Conservation (phyloP, 305 asterid species). For the Lippia alba region DNA sequence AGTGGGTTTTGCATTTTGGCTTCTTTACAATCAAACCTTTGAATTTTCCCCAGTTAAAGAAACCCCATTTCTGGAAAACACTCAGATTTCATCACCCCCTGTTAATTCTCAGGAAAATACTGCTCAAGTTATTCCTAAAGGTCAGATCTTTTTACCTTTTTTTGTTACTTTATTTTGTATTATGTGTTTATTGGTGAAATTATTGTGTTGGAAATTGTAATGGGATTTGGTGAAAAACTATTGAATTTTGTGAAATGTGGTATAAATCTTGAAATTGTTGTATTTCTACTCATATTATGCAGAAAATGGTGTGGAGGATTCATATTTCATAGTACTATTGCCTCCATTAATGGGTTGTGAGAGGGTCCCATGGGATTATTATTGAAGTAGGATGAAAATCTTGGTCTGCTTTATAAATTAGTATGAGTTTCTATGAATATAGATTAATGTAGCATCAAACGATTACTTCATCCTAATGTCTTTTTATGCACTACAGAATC, state of each 20-base stretch:
- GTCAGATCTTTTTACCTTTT: slow-evolving; percentile 27
- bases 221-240: neutral
- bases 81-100: slow-evolving; percentile 31
- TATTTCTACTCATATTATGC: neutral
- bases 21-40: slow-evolving; percentile 43
- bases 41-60: slow-evolving; percentile 40
- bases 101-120: slow-evolving; percentile 28
- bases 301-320: neutral
- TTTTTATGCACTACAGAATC: slow-evolving; percentile 16
- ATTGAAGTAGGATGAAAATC: neutral
- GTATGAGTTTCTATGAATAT: slow-evolving; percentile 4
- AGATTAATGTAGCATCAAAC: neutral
- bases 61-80: slow-evolving; percentile 32
- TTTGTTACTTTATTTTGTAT: neutral
- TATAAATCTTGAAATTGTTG: neutral
- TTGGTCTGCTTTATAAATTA: neutral
- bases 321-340: neutral
- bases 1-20: slow-evolving; percentile 50
- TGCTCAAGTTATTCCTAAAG: slow-evolving; percentile 36
- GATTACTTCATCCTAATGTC: slow-evolving; percentile 1
- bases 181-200: neutral
- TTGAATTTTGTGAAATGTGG: neutral
- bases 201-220: neutral
- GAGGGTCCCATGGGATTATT: neutral
- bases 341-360: neutral